Evolutionary conservation across 2,329 filamentous ascomycete species (phyloP).

Genomic region (Fusarium oligoseptatum): DNA sequence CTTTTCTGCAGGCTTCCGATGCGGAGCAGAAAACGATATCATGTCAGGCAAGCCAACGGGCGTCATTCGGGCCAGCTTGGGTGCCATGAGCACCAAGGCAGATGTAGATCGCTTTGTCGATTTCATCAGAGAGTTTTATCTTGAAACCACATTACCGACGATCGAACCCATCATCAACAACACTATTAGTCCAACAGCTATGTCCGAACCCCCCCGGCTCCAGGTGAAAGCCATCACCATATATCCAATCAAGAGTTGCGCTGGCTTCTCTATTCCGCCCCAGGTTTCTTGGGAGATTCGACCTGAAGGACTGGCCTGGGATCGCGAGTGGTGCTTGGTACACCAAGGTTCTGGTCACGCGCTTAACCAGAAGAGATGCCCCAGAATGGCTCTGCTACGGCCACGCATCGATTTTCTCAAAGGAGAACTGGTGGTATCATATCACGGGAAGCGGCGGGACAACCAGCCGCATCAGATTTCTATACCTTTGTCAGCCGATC

Average conservation of each 20-base stretch:
- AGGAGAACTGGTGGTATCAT: constrained; percentile 74
- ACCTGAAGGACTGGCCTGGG: constrained; percentile 89
- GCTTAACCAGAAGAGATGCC: constrained; percentile 89
- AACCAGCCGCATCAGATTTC: constrained; percentile 55
- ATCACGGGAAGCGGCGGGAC: constrained; percentile 52
- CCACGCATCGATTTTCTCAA: constrained; percentile 79
- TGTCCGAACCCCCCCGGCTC: constrained; percentile 15
- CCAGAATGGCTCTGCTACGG: constrained; percentile 86
- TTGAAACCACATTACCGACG: constrained; percentile 22
- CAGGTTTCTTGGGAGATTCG: constrained; percentile 80
- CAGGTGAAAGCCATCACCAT: constrained; percentile 76
- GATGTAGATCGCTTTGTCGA: constrained; percentile 80
- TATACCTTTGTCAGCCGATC: constrained; percentile 77
- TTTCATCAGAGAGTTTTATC: constrained; percentile 77
- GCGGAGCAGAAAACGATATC: constrained; percentile 85
- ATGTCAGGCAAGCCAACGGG: constrained; percentile 89
- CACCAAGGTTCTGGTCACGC: constrained; percentile 87
- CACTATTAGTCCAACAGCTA: neutral
- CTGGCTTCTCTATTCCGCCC: constrained; percentile 77
- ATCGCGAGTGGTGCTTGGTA: constrained; percentile 95
- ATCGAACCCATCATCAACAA: neutral
- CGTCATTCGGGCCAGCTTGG: constrained; percentile 85
- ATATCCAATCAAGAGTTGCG: constrained; percentile 96
- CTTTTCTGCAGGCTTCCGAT: constrained; percentile 87
- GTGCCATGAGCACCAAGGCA: constrained; percentile 85